Evolutionary conservation across 192 early-diverging fungal species (phyloP).

Genomic region (Bifiguratus adelaidae): DNA sequence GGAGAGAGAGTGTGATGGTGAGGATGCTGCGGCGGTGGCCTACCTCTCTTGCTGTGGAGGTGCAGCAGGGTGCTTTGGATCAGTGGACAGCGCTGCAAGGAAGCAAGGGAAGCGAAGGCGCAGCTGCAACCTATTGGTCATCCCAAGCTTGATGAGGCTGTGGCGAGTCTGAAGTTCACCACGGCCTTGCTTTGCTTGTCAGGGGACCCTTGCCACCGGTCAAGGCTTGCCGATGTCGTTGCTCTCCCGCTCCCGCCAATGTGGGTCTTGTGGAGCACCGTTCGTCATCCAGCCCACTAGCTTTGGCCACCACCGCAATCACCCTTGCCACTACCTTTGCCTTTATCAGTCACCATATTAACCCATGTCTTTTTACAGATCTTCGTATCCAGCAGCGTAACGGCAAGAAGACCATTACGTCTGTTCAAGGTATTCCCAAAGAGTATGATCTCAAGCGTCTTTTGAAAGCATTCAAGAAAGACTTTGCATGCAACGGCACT

Average conservation of each 20-base stretch:
- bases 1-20: background rate
- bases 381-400: conserved; percentile 95
- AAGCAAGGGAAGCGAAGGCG: no score
- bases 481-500: conserved; percentile 93
- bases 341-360: background rate
- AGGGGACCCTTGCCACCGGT: no score
- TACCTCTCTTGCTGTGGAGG: background rate
- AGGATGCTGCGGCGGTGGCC: background rate
- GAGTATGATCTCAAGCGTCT: conserved; percentile 82
- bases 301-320: no score
- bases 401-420: conserved; percentile 92
- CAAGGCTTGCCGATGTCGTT: background rate
- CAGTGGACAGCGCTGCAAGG: no score
- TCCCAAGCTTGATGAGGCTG: no score
- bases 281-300: no score
- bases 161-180: no score
- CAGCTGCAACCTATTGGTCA: no score
- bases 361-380: conserved; percentile 46
- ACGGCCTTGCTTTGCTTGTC: no score
- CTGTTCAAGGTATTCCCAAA: conserved; percentile 79
- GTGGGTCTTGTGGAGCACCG: no score
- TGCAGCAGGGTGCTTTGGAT: background rate
- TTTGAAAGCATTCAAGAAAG: conserved; percentile 93
- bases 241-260: no score
- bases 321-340: background rate